Conservation (phyloP, 2,329 filamentous ascomycete genomes). For the Exutisphaerella laricina region DNA sequence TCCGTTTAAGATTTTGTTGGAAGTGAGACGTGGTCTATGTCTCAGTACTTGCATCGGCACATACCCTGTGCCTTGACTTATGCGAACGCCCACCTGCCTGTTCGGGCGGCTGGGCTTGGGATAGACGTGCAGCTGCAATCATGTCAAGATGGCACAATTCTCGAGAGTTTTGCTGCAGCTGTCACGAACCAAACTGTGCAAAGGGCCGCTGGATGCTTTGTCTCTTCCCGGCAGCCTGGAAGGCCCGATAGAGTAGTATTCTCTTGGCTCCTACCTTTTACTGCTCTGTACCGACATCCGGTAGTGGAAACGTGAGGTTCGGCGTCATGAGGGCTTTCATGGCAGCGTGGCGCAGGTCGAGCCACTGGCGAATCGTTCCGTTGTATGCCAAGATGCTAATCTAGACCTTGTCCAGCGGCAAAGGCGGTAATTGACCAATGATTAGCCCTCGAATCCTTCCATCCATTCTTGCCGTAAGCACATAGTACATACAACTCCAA, state of each 20-base stretch:
- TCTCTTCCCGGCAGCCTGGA: constrained; percentile 3
- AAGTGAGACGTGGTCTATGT: constrained; percentile 1
- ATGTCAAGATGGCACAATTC: not conserved
- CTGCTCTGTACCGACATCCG: not conserved
- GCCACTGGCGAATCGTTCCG: too few species aligned
- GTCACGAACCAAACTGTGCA: constrained; percentile 1
- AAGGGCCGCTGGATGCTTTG: not conserved
- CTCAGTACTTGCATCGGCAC: not conserved
- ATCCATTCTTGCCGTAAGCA: too few species aligned
- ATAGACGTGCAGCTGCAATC: not conserved
- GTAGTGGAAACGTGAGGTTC: too few species aligned
- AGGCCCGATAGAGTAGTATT: not conserved
- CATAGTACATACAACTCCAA: too few species aligned
- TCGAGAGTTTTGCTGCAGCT: constrained; percentile 1
- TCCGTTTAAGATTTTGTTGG: too few species aligned
- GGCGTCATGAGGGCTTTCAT: too few species aligned
- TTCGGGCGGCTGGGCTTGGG: not conserved
- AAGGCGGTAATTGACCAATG: too few species aligned
- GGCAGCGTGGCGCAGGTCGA: too few species aligned
- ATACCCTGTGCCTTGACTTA: not conserved
- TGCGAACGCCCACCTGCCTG: not conserved
- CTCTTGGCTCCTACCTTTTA: not conserved
- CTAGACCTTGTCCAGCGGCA: too few species aligned
- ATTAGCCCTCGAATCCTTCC: too few species aligned
- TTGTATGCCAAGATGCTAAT: too few species aligned